A percentile compares a stretch with the other conserved stretches of the same genome.
Conservation (phyloP, 2,329 filamentous ascomycete species). For the Fusarium oxysporum region DNA sequence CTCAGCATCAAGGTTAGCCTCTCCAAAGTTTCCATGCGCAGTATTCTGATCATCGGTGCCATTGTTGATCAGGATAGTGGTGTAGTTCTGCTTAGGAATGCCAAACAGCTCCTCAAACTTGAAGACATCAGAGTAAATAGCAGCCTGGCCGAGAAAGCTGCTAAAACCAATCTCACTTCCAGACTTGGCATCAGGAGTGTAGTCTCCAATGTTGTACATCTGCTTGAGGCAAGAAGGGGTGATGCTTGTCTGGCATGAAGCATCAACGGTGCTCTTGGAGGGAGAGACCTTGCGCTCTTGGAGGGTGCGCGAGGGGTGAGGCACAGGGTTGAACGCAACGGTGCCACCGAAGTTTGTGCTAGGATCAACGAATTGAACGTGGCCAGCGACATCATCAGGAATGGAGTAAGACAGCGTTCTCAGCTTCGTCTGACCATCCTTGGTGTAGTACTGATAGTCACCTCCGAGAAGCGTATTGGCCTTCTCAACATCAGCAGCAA, state of each 20-base stretch:
- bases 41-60: constrained; percentile 31
- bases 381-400: constrained; percentile 1
- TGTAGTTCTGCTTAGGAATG: constrained; percentile 28
- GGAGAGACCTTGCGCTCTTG: neutral
- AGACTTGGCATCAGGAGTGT: constrained; percentile 15
- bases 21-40: neutral
- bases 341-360: constrained; percentile 34
- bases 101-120: constrained; percentile 27
- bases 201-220: constrained; percentile 31
- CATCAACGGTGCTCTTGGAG: constrained; percentile 25
- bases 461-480: constrained; percentile 8
- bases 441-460: constrained; percentile 28
- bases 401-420: constrained; percentile 32
- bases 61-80: constrained; percentile 18
- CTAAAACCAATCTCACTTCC: constrained; percentile 31
- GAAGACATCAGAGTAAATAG: constrained; percentile 23
- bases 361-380: constrained; percentile 31
- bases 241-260: constrained; percentile 32
- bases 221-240: constrained; percentile 31
- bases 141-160: constrained; percentile 26
- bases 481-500: constrained; percentile 24
- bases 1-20: constrained; percentile 30
- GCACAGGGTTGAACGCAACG: constrained; percentile 16
- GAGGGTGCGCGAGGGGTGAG: constrained; percentile 10
- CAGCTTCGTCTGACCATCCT: constrained; percentile 22